phyloP scores from a whole-genome alignment of 768 basidiomycete genomes.

The Xanthoconium purpureum region DNA sequence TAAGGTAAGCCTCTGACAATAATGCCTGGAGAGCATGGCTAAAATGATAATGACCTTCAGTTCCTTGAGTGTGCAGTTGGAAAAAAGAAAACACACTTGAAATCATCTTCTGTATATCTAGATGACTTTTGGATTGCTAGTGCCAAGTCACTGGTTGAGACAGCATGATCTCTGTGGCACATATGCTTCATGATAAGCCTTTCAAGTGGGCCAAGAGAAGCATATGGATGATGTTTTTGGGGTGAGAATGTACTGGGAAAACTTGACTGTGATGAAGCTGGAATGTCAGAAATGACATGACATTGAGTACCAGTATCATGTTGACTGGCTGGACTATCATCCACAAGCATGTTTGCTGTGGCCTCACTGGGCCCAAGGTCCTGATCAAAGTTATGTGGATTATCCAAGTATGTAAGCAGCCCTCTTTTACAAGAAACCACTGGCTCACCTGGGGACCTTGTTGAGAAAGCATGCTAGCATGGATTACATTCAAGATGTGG shows the following conservation, averaged over 20 bases:
- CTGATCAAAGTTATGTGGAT: slow-evolving; percentile 6
- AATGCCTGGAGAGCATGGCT: slow-evolving; percentile 23
- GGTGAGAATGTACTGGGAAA: slow-evolving; percentile 21
- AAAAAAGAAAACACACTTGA: slow-evolving; percentile 18
- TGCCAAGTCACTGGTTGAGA: slow-evolving; percentile 17
- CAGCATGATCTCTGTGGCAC: background rate
- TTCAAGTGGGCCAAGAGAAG: slow-evolving; percentile 16
- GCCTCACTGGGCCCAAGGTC: background rate
- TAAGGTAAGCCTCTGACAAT: slow-evolving; percentile 29
- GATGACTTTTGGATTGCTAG: slow-evolving; percentile 5
- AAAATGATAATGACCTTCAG: background rate
- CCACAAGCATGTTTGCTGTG: background rate
- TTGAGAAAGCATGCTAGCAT: slow-evolving; percentile 5
- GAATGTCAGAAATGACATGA: background rate
- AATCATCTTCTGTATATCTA: slow-evolving; percentile 19
- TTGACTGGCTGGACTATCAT: background rate
- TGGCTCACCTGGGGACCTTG: slow-evolving; percentile 9
- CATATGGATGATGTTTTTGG: slow-evolving; percentile 18
- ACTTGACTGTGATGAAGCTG: background rate
- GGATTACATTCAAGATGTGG: slow-evolving; percentile 26
- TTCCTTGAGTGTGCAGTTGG: background rate
- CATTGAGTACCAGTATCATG: background rate
- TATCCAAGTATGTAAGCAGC: background rate
- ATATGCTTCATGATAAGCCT: slow-evolving; percentile 20
- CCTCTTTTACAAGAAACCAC: background rate